Conservation (phyloP, 257 asterid species). For the Solanum sparsipilum region DNA sequence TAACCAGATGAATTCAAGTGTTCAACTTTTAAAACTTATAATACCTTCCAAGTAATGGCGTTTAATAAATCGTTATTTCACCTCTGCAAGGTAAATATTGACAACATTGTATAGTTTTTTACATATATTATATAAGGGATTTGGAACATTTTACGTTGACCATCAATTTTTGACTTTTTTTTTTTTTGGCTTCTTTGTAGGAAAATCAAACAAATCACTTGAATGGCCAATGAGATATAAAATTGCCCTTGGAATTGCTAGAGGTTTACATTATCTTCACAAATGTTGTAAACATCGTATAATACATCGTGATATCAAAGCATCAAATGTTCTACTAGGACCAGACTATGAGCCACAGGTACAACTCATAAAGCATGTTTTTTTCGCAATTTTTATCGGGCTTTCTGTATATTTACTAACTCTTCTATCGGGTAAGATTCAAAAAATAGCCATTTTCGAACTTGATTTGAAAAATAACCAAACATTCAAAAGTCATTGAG, state of each 20-base stretch:
- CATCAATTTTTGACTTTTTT: neutral
- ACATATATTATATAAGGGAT: neutral
- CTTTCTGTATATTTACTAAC: neutral
- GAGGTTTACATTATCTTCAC: constrained; percentile 76
- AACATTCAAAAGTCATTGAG: neutral
- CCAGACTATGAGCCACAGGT: constrained; percentile 79
- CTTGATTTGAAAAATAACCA: neutral
- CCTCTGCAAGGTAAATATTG: neutral
- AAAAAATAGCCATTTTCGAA: neutral
- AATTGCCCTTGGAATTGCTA: constrained; percentile 61
- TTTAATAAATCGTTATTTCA: neutral
- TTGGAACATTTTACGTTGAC: neutral
- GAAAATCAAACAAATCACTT: constrained; percentile 22
- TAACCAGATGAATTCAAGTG: neutral
- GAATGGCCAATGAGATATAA: constrained; percentile 62
- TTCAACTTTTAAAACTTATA: neutral
- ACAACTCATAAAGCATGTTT: neutral
- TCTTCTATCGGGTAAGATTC: neutral
- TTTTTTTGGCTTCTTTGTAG: constrained; percentile 9
- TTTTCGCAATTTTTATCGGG: neutral
- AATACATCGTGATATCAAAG: constrained; percentile 81
- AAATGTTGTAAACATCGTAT: constrained; percentile 80
- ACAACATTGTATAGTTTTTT: neutral
- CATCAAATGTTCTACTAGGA: constrained; percentile 80
- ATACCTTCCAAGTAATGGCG: neutral